Evolutionary conservation across 2,329 filamentous ascomycete genomes (phyloP), one percentile per base, ranked within the genome.

Genomic region (Rutstroemia sp.): DNA sequence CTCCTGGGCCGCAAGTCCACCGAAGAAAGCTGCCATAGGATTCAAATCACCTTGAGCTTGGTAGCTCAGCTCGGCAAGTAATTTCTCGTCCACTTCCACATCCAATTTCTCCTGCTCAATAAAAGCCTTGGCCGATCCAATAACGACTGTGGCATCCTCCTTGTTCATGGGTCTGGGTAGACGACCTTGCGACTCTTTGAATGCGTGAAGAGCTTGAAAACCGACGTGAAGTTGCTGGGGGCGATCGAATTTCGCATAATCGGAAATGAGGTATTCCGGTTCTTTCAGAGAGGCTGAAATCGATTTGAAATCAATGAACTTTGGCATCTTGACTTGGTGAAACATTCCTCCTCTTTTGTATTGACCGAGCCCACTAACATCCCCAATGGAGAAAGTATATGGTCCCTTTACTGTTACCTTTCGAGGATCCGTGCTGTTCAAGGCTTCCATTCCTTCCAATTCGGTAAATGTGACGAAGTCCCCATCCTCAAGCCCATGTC

Each of bases 301-400:
- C 42, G 84, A 79, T 75, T 96, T 89, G 74, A 97, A 99, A 70
- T 94, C 82, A 67, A 97, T 74, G 54, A 90, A 82, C 75, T 94
- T 96, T 51, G 94, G 94, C 92, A 96, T 96, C 80, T 97, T 99
- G 72, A 97, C 94, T 73, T 99, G 94, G 41, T 89, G 87, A 72
- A 88, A 99, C 58, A 96, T 82, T 59, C 94, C 94, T 48, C 92
- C 92, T 52, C 88, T 82, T 76, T 89, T 77, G 76, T 99, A 99
- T 66, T 88, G 80, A 38, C 94, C 94, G 38, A 96, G 79, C 5
- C 83, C 86, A 23, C 88, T 90, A 9, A 97, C 90, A 70, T 96
- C 90, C 44, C 92, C 94, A 65, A 99, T 96, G 14, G 90, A 94
- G 74, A 99, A 99, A 8, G 92, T 96, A 72, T 97, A 99, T 3